Evolutionary conservation across 2,329 filamentous ascomycete species (phyloP).

Genomic region (Cercospora zeae-maydis): DNA sequence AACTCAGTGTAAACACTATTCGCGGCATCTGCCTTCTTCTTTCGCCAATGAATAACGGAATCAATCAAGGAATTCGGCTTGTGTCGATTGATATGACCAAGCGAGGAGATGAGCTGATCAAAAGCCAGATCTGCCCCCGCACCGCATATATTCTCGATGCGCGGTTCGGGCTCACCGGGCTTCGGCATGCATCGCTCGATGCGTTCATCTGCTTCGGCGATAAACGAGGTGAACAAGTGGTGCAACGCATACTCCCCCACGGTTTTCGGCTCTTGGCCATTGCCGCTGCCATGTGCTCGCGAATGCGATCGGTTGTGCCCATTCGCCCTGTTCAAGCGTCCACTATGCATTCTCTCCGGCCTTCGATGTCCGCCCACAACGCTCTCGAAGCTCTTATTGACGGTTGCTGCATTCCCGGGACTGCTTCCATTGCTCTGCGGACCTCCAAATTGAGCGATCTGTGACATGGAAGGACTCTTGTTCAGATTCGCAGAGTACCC

Average conservation of each 20-base stretch:
- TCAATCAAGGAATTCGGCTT: conserved; percentile 95
- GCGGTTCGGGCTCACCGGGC: conserved; percentile 73
- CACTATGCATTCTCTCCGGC: conserved; percentile 48
- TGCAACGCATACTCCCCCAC: conserved; percentile 98
- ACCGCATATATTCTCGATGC: conserved; percentile 86
- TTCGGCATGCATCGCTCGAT: conserved; percentile 82
- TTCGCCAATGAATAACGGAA: conserved; percentile 96
- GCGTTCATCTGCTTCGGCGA: conserved; percentile 93
- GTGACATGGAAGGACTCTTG: conserved; percentile 36
- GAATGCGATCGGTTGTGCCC: conserved; percentile 72
- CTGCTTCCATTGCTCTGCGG: conserved; percentile 15
- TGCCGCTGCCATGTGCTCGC: conserved; percentile 38
- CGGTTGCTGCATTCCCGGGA: conserved; percentile 21
- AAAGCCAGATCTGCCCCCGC: conserved; percentile 83
- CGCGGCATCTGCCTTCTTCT: conserved; percentile 88
- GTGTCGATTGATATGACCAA: conserved; percentile 90
- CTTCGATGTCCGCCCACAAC: conserved; percentile 26
- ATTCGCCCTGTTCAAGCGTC: conserved; percentile 65
- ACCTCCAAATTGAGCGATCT: conserved; percentile 30
- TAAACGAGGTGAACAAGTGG: conserved; percentile 94
- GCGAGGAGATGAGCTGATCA: conserved; percentile 86
- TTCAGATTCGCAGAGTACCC: conserved; percentile 23
- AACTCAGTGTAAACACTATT: conserved; percentile 36
- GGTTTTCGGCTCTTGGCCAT: conserved; percentile 69
- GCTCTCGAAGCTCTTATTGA: conserved; percentile 32